Evolutionary conservation across 441 rosid genomes (phyloP), one percentile per base, ranked within the genome.

Genomic region (Gossypium schwendimanii): DNA sequence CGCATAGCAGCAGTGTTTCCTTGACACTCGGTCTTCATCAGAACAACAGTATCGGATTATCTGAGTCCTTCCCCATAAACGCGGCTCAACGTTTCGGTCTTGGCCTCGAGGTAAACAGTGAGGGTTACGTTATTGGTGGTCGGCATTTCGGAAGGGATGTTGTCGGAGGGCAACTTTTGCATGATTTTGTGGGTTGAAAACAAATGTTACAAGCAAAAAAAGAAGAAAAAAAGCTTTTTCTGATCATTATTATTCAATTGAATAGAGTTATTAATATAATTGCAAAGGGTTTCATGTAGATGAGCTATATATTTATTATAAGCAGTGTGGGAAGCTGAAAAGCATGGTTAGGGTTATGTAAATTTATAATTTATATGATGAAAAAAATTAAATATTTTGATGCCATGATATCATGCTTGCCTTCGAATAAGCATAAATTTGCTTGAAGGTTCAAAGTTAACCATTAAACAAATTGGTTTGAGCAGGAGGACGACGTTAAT

Each of bases 11-110:
- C 9, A 67, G 81, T n/a, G 96, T 92, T 65, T 88, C 97, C 41
- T 80, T 92, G 71, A 92, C 96, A 4, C 86, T 92, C 15, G 97
- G 96, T 28, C 94, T 92, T 76, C 92, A 88, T 84, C 96, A 92
- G 84, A 92, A 84, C 58, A 77, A 84, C 1, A 87, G 88, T 50
- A 80, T 87, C 39, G 82, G 83, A 6, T 75, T 87, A 62, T 78
- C 91, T 0, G 94, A 88, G 84, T 77, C 94, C 10, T 87, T 82
- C 55, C 87, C 88, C 7, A 81, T 88, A 45, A 81, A 81, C 50
- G 87, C 91, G n/a, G 94, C 87, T 33, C 97, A 90, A 69, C 80
- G 87, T 6, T 90, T 85, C 36, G 93, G 91, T 57, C 85, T 89
- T 14, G 90, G 82, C 45, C 82, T 84, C 0, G 62, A 57, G 15